Evolutionary conservation across 75 land plant genomes (phyloP), one percentile per base, ranked within the genome.

Genomic region (Selaginella moellendorffii): DNA sequence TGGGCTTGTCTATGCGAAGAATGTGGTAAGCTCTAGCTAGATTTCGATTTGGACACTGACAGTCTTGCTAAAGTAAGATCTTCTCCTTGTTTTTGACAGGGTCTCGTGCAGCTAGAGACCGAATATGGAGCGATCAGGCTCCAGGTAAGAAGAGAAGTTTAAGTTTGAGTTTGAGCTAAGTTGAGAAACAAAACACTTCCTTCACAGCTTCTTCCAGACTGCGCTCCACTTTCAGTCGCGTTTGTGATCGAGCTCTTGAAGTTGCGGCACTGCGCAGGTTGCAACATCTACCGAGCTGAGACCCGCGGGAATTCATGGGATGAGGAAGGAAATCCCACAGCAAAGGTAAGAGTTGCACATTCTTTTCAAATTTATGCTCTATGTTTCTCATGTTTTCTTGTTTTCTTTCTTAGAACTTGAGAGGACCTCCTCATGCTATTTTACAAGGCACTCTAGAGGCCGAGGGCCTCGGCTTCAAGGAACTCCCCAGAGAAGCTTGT

Each of bases 371-470:
- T 36, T 5, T 36, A 14, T 36, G 5, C 46, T 36, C 46, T 36
- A 5, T 36, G 10, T 36, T 14, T 36, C 46, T 36, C 46, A 5
- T 14, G 5, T 14, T 36, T 14, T 36, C 46, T 36, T 14, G 5
- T 14, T 36, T 14, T 36, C 46, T 36, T 14, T 36, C 46, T 36
- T 78, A 83, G 90, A 68, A 74, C 65, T 27, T 79, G 30, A 54
- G 62, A 14, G 99, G 99, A 24, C 90, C 96, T 52, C 99, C 99
- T 23, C 88, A 81, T 71, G 99, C 79, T 5, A 31, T 95, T 10
- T 29, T 95, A 56, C 99, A 95, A 84, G 99, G 99, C 63, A 78
- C 81, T 2, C 76, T 95, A 2, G 85, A 80, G 69, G 75, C 79
- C 29, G 79, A 68, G 26, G 81, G 83, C 17, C 21, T 64, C 24